These are phyloP conservation scores for Conringia planisiliqua DNA, from an alignment of 345 rosid genomes.

Conservation along the genomic window DNA sequence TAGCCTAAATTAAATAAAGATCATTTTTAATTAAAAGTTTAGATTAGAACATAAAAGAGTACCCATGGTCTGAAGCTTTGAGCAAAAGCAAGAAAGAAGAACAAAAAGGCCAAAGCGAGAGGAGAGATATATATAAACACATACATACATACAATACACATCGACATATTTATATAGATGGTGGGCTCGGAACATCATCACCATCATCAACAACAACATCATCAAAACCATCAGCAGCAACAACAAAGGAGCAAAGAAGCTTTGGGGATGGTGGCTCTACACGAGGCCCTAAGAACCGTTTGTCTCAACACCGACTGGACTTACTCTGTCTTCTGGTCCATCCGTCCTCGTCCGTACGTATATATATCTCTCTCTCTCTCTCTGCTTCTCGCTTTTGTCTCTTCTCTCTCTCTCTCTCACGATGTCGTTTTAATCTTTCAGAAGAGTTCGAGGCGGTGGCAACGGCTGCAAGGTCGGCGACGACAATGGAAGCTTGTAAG, in stretches of 20 bases:
- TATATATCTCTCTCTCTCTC: background rate
- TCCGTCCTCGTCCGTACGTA: constrained; percentile 95
- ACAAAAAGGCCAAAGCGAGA: constrained; percentile 18
- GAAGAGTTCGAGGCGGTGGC: constrained; percentile 96
- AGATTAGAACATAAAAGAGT: constrained; percentile 18
- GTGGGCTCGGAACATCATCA: constrained; percentile 88
- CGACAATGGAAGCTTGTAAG: constrained; percentile 98
- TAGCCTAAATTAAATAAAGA: background rate
- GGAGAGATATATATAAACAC: constrained; percentile 6
- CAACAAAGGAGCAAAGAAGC: constrained; percentile 92
- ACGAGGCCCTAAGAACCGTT: constrained; percentile 96
- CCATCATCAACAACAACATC: constrained; percentile 24
- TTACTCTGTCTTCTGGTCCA: constrained; percentile 99
- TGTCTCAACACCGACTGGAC: constrained; percentile 99
- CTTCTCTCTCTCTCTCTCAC: constrained; percentile 22
- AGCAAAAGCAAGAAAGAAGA: constrained; percentile 20
- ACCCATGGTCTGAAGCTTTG: constrained; percentile 15
- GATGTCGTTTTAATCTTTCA: constrained; percentile 32
- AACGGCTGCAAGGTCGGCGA: constrained; percentile 99
- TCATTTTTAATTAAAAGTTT: background rate
- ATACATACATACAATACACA: background rate
- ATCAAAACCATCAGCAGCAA: constrained; percentile 32
- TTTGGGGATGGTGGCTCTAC: constrained; percentile 99
- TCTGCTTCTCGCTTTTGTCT: background rate
- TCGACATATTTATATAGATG: constrained; percentile 44